phyloP scores from a whole-genome alignment of 2,329 filamentous ascomycete genomes.

The Aspergillus latus region DNA sequence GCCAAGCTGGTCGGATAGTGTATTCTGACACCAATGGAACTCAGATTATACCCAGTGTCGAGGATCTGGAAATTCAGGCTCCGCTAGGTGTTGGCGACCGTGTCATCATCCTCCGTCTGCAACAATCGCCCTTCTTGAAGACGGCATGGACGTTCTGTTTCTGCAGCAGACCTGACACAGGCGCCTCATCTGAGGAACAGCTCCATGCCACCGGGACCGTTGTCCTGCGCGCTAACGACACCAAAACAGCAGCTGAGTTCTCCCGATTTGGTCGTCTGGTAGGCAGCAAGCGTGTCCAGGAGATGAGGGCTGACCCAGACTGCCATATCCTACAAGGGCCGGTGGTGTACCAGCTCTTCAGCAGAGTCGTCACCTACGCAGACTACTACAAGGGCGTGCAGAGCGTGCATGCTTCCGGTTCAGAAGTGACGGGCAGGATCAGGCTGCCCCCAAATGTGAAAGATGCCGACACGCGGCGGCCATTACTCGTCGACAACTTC shows the following conservation, averaged over 20 bases:
- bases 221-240: too few relatives aligned
- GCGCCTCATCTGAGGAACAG: too few relatives aligned
- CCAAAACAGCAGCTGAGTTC: neutral
- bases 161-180: too few relatives aligned
- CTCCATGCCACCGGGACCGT: too few relatives aligned
- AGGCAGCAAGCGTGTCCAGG: neutral
- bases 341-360: neutral
- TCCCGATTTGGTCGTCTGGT: neutral
- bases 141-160: neutral
- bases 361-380: conserved; percentile 1
- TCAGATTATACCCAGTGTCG: neutral
- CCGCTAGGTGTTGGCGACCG: conserved; percentile 1
- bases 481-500: conserved; percentile 25
- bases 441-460: neutral
- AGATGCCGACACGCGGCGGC: neutral
- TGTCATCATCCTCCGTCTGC: neutral
- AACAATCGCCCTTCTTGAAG: neutral
- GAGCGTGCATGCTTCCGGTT: neutral
- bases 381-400: conserved; percentile 4
- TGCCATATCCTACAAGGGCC: neutral
- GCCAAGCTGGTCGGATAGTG: neutral
- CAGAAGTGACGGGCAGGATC: neutral
- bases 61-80: conserved; percentile 2
- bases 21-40: too few relatives aligned
- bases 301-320: neutral